These are phyloP conservation scores for Cryptosporidium canis DNA, from an alignment of 169 alveolate genomes.

Conservation along the genomic window DNA sequence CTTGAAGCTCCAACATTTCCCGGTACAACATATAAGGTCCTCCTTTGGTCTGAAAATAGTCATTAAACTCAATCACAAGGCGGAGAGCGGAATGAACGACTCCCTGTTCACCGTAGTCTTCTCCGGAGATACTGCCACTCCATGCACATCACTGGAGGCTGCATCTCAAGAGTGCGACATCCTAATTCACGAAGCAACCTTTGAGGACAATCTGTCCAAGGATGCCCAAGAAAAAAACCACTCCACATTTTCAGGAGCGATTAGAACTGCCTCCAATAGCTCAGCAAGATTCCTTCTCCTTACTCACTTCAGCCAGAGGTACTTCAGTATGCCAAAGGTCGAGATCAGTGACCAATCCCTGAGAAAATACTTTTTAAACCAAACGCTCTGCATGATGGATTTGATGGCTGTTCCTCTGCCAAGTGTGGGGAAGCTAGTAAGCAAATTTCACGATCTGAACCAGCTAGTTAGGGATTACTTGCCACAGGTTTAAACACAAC, in stretches of 20 bases:
- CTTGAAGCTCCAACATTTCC: constrained; percentile 60
- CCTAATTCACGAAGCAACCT: constrained; percentile 92
- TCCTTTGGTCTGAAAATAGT: constrained; percentile 83
- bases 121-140: constrained; percentile 91
- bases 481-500: constrained; percentile 63
- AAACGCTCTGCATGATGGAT: constrained; percentile 43
- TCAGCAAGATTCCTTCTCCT: constrained; percentile 80
- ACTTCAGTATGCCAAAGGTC: constrained; percentile 79
- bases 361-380: background rate
- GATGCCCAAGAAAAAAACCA: constrained; percentile 87
- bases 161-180: constrained; percentile 84
- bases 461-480: constrained; percentile 37
- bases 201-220: constrained; percentile 79
- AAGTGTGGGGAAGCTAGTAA: background rate
- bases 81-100: constrained; percentile 72
- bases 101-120: constrained; percentile 80
- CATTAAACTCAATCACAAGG: constrained; percentile 77
- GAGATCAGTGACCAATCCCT: background rate
- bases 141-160: constrained; percentile 83
- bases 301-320: constrained; percentile 92
- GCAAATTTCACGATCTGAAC: constrained; percentile 3
- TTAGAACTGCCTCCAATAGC: constrained; percentile 78
- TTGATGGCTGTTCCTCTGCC: constrained; percentile 22
- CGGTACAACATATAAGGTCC: constrained; percentile 72
- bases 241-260: constrained; percentile 82